Evolutionary conservation across 768 basidiomycete genomes (phyloP).

Genomic region (Russula lepida): DNA sequence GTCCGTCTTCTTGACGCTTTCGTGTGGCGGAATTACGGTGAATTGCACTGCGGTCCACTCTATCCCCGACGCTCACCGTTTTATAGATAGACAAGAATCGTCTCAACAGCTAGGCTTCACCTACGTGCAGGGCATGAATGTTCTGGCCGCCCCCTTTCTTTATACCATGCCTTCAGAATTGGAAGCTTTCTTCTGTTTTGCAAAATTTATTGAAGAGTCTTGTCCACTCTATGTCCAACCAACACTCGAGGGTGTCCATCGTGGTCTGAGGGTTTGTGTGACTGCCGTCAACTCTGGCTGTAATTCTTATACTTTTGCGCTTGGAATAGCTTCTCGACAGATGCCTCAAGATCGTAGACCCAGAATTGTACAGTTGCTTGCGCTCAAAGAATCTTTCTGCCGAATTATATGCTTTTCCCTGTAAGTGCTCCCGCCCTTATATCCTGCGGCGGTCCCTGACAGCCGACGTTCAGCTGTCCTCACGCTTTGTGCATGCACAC

Average conservation of each 20-base stretch:
- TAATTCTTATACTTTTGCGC: background rate
- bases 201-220: slow-evolving; percentile 88
- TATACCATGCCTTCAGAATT: slow-evolving; percentile 96
- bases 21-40: slow-evolving; percentile 91
- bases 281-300: background rate
- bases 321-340: slow-evolving; percentile 74
- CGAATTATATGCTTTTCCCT: slow-evolving; percentile 96
- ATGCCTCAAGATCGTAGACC: slow-evolving; percentile 87
- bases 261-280: slow-evolving; percentile 73
- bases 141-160: slow-evolving; percentile 93
- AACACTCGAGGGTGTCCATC: slow-evolving; percentile 90
- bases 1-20: slow-evolving; percentile 95
- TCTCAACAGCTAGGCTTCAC: slow-evolving; percentile 78
- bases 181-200: slow-evolving; percentile 97
- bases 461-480: slow-evolving; percentile 56
- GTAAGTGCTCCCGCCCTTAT: slow-evolving; percentile 38
- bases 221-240: slow-evolving; percentile 98
- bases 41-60: slow-evolving; percentile 12
- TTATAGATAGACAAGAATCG: slow-evolving; percentile 58
- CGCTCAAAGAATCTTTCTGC: slow-evolving; percentile 88
- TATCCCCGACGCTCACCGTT: background rate
- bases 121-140: slow-evolving; percentile 99
- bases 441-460: slow-evolving; percentile 2
- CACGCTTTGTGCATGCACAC: slow-evolving; percentile 94
- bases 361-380: slow-evolving; percentile 72